Evolutionary conservation across 2,329 filamentous ascomycete genomes (phyloP), one percentile per base, ranked within the genome.

Genomic region (Oidium heveae): DNA sequence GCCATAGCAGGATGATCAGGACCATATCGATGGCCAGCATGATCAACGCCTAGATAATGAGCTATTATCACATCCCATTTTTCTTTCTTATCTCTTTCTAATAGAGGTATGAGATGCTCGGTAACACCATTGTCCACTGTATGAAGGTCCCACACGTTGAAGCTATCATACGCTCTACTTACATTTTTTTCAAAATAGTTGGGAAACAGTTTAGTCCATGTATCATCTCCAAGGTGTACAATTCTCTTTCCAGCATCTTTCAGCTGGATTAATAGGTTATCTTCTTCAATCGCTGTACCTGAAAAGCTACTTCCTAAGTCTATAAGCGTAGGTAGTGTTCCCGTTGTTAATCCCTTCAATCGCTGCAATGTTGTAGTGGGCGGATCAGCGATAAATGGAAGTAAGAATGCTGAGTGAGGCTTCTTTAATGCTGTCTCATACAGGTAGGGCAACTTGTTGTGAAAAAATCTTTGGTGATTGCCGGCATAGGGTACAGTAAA

Each of bases 71-170:
- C 72, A 68, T 98, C 89, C 91, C 91, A 98, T 55, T 84, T 75
- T 5, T 70, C 74, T 53, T 74, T 72, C 63, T 79, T 79, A 52
- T 75, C 71, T 0, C 76, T 67, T 52, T 80, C 72, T 58, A 98
- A 68, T 2, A 96, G 73, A 1, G 91, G 91, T 57, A 91, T 83
- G 7, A 98, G 79, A 67, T 96, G 84, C 61, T 94, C 84, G 13
- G 82, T 83, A 24, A 98, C 91, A 0, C 91, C 91, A 63, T 95
- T 89, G 65, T 98, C 91, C 2, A 98, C 85, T 0, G 91, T 96
- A 66, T 96, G 87, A 62, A 98, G 68, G 66, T 98, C 91, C 86
- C 87, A 95, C 7, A 96, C 91, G 64, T 96, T 95, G 70, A 98
- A 94, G 58, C 89, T 96, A 66, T 96, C 89, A 66, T 94, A 98